phyloP scores from a whole-genome alignment of 2,329 filamentous ascomycete species.

The Colletotrichum somersetense region DNA sequence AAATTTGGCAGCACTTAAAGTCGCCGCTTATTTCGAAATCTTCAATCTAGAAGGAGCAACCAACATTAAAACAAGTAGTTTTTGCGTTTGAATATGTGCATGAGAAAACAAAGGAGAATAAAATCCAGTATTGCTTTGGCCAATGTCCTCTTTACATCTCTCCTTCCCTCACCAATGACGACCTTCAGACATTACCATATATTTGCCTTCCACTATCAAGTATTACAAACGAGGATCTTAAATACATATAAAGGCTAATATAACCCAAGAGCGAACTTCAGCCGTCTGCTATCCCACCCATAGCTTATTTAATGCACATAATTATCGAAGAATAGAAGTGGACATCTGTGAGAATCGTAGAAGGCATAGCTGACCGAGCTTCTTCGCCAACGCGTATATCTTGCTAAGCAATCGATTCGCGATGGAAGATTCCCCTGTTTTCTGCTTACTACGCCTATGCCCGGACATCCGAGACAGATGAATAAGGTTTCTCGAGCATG shows the following conservation, averaged over 20 bases:
- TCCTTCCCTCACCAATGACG: background rate
- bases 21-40: no score
- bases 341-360: background rate
- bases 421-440: background rate
- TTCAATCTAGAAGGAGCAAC: no score
- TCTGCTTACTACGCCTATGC: background rate
- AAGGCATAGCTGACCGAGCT: background rate
- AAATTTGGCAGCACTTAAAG: no score
- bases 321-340: background rate
- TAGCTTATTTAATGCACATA: background rate
- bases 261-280: background rate
- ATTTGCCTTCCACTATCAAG: background rate
- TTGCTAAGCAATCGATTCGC: background rate
- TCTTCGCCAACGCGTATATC: background rate
- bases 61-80: no score
- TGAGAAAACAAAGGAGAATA: no score
- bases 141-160: background rate
- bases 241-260: background rate
- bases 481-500: background rate
- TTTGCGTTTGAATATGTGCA: no score
- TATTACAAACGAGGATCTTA: no score
- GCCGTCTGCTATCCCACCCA: background rate
- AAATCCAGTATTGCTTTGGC: background rate
- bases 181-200: background rate
- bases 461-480: constrained; percentile 27